Percentiles rank a stretch among this genome's conserved stretches.
Conservation (phyloP, 306 rosid genomes). For the Pyrus pyrifolia region DNA sequence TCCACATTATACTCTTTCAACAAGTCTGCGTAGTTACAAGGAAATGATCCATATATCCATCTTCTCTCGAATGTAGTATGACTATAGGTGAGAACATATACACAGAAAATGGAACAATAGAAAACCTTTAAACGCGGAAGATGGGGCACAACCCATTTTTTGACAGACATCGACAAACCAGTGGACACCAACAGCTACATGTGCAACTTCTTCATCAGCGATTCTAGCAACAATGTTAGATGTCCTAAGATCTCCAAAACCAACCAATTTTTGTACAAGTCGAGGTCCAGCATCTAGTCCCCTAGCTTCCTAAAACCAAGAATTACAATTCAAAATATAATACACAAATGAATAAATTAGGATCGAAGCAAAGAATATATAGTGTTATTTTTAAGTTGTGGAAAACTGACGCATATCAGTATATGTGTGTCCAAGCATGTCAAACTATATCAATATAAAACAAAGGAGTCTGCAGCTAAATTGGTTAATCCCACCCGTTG, state of each 20-base stretch:
- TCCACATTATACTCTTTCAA: slow-evolving; percentile 73
- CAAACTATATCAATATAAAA: background rate
- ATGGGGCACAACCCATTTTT: slow-evolving; percentile 60
- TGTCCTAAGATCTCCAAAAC: slow-evolving; percentile 80
- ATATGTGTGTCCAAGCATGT: background rate
- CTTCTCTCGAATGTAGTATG: slow-evolving; percentile 11
- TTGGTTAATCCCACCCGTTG: background rate
- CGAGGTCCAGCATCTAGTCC: slow-evolving; percentile 99
- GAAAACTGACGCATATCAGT: background rate
- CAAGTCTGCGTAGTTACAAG: slow-evolving; percentile 48
- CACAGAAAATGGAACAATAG: slow-evolving; percentile 7
- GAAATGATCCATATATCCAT: slow-evolving; percentile 6
- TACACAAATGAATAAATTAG: background rate
- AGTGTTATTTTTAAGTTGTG: background rate
- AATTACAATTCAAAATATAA: background rate
- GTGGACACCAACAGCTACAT: slow-evolving; percentile 84
- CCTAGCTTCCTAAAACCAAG: slow-evolving; percentile 70
- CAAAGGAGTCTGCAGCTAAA: background rate
- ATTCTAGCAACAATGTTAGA: slow-evolving; percentile 78
- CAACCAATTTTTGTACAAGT: slow-evolving; percentile 68
- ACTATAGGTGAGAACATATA: slow-evolving; percentile 4
- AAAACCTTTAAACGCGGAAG: slow-evolving; percentile 74
- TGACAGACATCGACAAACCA: slow-evolving; percentile 76
- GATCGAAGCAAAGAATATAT: background rate
- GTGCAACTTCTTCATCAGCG: slow-evolving; percentile 95